phyloP scores from a whole-genome alignment of 257 asterid genomes.

The Haberlea rhodopensis region DNA sequence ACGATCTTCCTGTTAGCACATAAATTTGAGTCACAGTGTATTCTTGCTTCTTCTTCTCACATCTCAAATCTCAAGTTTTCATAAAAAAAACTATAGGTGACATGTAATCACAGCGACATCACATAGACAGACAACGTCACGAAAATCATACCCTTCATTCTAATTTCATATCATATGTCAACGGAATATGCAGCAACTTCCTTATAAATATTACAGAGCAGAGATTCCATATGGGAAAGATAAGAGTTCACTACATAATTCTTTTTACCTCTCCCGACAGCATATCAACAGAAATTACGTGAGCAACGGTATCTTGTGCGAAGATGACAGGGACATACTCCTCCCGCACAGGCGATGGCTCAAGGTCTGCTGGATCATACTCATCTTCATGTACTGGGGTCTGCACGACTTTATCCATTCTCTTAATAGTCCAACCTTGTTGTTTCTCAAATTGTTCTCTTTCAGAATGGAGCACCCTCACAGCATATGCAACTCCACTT shows the following conservation, averaged over 20 bases:
- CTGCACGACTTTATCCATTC: slow-evolving; percentile 76
- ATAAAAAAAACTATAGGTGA: not conserved
- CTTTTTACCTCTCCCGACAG: slow-evolving; percentile 96
- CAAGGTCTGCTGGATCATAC: slow-evolving; percentile 61
- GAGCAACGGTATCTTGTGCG: slow-evolving; percentile 96
- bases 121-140: not conserved
- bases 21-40: slow-evolving; percentile 17
- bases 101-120: not conserved
- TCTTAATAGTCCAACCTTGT: slow-evolving; percentile 91
- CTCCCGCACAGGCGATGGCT: slow-evolving; percentile 79
- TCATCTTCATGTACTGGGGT: slow-evolving; percentile 91
- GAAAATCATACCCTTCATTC: not conserved
- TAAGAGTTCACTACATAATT: not conserved
- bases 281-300: slow-evolving; percentile 89
- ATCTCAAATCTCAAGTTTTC: no score
- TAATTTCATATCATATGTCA: not conserved
- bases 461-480: slow-evolving; percentile 77
- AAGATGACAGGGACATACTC: slow-evolving; percentile 97
- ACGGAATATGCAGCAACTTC: not conserved
- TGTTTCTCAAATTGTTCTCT: slow-evolving; percentile 75
- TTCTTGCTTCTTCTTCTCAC: not conserved
- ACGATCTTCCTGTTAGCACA: slow-evolving; percentile 84
- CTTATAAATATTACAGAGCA: not conserved
- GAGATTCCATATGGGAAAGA: not conserved
- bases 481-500: slow-evolving; percentile 98